Percentiles rank a stretch among this genome's conserved stretches.
phyloP scores from a whole-genome alignment of 1,284 basidiomycete genomes.

The Cryptococcus depauperatus region DNA sequence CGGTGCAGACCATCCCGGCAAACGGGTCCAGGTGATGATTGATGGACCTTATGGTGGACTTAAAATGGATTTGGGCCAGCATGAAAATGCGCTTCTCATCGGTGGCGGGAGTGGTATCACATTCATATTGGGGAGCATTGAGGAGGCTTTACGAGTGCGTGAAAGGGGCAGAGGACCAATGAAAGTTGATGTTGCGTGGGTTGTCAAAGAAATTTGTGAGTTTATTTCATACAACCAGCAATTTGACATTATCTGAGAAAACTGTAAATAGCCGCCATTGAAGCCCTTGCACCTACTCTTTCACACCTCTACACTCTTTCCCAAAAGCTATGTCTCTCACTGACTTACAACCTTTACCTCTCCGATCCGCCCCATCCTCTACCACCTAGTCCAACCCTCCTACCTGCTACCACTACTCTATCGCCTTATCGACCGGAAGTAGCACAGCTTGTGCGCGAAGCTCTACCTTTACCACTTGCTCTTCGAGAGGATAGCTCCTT shows the following conservation, averaged over 20 bases:
- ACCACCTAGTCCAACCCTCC: conserved; percentile 14
- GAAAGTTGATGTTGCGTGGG: conserved; percentile 35
- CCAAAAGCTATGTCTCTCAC: conserved; percentile 9
- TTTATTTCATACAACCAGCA: conserved; percentile 1
- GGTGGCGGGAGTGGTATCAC: conserved; percentile 42
- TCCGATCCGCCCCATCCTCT: conserved; percentile 29
- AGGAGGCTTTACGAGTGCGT: conserved; percentile 29
- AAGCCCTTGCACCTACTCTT: conserved; percentile 31
- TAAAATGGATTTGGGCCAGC: conserved; percentile 28
- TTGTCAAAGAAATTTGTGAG: conserved; percentile 37
- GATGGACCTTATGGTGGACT: conserved; percentile 43
- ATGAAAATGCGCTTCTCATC: conserved; percentile 32
- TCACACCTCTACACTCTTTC: conserved; percentile 22
- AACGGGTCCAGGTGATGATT: conserved; percentile 32
- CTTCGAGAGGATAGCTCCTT: background rate
- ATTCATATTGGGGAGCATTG: conserved; percentile 37
- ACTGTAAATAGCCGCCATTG: conserved; percentile 24
- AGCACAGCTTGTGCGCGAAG: conserved; percentile 30
- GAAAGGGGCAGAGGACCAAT: conserved; percentile 16
- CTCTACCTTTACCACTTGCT: conserved; percentile 18
- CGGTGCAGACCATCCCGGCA: conserved; percentile 25
- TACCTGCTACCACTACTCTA: conserved; percentile 22
- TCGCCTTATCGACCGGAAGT: conserved; percentile 32
- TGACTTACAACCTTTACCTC: conserved; percentile 32
- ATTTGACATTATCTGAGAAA: background rate